A percentile compares a stretch with the other conserved stretches of the same genome.
Conservation (phyloP, 2,329 filamentous ascomycete species). For the Apiospora marii region DNA sequence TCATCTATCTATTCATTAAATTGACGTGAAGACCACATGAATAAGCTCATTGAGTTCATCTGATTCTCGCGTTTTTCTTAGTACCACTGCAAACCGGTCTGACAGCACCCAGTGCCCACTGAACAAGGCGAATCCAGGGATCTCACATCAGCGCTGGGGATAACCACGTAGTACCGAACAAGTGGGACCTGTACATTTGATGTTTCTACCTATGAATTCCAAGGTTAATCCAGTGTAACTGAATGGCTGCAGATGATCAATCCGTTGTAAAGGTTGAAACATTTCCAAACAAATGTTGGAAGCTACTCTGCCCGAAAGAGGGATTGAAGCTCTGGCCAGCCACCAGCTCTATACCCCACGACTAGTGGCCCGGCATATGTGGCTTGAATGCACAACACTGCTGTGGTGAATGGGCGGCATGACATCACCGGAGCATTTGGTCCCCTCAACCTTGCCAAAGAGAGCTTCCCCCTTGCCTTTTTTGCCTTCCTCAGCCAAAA, state of each 20-base stretch:
- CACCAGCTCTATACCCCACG: constrained; percentile 5
- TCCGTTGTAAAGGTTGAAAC: neutral
- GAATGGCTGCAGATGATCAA: neutral
- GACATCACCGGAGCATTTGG: constrained; percentile 25
- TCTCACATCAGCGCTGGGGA: neutral
- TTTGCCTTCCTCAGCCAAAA: neutral
- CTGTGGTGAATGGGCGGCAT: neutral
- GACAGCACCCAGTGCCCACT: neutral
- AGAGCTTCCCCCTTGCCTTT: neutral
- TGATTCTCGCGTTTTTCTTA: neutral
- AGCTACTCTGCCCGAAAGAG: neutral
- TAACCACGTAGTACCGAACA: neutral
- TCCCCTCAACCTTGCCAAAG: neutral
- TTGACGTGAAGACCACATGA: too few species aligned
- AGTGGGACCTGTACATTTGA: neutral
- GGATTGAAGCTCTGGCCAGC: neutral
- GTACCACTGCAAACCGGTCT: neutral
- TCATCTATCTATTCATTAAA: too few species aligned
- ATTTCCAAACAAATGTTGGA: neutral
- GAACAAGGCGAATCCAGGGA: neutral
- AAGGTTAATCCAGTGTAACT: neutral
- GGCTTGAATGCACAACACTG: neutral
- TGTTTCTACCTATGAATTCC: neutral
- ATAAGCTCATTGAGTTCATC: constrained; percentile 11
- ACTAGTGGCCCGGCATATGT: constrained; percentile 8